Percentiles rank a stretch among this genome's conserved stretches.
Evolutionary conservation across 2,329 filamentous ascomycete species (phyloP).

Genomic region (Trichoderma endophyticum): DNA sequence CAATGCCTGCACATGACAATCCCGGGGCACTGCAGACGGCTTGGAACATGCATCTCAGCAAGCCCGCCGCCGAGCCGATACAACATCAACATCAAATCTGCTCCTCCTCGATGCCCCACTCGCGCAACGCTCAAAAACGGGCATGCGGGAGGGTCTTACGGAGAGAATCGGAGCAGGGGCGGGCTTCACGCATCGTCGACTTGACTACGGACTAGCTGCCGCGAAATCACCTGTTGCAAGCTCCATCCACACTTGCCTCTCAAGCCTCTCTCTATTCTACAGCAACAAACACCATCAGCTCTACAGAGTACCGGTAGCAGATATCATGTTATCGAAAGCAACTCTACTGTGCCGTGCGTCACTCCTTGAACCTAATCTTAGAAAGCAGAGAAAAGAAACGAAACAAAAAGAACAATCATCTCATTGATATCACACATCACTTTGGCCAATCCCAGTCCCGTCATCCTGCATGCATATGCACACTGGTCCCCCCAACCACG

Average conservation of each 20-base stretch:
- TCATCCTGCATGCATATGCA: conserved; percentile 9
- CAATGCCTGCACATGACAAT: neutral
- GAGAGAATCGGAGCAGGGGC: conserved; percentile 17
- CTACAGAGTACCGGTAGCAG: neutral
- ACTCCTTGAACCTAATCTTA: neutral
- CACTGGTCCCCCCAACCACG: neutral
- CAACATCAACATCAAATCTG: neutral
- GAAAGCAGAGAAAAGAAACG: neutral
- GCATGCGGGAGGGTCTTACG: neutral
- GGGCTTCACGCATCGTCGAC: neutral
- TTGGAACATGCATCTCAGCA: neutral
- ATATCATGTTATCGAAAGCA: neutral
- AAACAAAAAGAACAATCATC: neutral
- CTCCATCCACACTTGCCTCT: neutral
- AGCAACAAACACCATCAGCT: neutral
- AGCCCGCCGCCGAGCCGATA: neutral
- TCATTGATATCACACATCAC: neutral
- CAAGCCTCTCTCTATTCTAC: neutral
- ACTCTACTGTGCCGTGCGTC: too few species aligned
- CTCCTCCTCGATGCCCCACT: neutral
- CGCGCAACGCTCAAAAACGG: neutral
- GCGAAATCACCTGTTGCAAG: neutral
- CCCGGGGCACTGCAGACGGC: neutral
- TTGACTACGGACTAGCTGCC: neutral
- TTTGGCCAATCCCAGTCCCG: neutral